Evolutionary conservation across 1,284 basidiomycete species (phyloP).

Genomic region (Ustilago nuda): DNA sequence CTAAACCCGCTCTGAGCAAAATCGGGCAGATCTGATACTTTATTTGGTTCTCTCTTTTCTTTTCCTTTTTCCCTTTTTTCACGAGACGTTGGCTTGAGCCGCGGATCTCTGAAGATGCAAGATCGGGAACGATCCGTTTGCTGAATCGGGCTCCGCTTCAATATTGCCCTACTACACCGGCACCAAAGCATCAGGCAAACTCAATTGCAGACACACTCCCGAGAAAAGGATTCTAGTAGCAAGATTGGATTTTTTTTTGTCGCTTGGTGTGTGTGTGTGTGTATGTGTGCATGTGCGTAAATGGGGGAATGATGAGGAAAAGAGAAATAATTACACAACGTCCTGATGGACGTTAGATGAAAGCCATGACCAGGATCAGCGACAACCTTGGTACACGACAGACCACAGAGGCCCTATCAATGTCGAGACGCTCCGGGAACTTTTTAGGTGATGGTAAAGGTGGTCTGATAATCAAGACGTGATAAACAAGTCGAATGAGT

Average conservation of each 20-base stretch:
- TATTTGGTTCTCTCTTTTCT: not conserved
- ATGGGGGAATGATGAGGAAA: constrained; percentile 17
- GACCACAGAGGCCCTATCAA: constrained; percentile 17
- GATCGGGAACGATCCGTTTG: too few species aligned
- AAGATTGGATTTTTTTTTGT: constrained; percentile 41
- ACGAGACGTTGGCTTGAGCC: not conserved
- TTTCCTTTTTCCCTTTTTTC: not conserved
- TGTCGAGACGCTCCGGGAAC: constrained; percentile 13
- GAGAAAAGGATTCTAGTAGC: constrained; percentile 27
- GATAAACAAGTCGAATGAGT: constrained; percentile 4
- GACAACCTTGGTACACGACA: constrained; percentile 19
- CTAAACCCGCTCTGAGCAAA: not conserved
- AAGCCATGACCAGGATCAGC: constrained; percentile 23
- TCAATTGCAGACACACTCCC: not conserved
- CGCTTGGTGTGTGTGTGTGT: constrained; percentile 21
- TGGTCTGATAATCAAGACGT: constrained; percentile 13
- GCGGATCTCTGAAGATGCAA: too few species aligned
- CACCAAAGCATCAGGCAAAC: too few species aligned
- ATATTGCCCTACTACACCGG: too few species aligned
- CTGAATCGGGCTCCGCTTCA: too few species aligned
- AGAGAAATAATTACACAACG: constrained; percentile 42
- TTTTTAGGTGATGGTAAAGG: constrained; percentile 11
- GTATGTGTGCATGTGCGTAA: constrained; percentile 31
- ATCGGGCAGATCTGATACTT: constrained; percentile 1
- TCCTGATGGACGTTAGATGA: constrained; percentile 23